These are phyloP conservation scores for Centrapalus pauciflorus DNA, from an alignment of 129 eudicot species.

Conservation along the genomic window DNA sequence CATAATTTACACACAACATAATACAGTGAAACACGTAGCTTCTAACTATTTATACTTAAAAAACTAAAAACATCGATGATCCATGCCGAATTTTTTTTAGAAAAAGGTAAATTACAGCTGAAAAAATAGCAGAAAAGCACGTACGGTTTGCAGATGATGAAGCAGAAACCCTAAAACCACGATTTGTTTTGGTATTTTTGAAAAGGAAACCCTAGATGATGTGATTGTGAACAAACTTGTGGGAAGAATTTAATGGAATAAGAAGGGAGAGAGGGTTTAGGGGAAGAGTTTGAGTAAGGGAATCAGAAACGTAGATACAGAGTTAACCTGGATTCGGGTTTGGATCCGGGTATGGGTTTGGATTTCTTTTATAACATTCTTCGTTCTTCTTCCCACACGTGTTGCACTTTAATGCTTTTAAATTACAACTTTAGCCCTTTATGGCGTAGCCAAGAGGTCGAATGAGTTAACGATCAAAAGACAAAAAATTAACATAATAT, in stretches of 20 bases:
- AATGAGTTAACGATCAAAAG: too few species aligned
- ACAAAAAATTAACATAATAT: too few species aligned
- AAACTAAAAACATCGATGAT: conserved; percentile 11
- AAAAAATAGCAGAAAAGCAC: not conserved
- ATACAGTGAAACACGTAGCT: too few species aligned
- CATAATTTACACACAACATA: too few species aligned
- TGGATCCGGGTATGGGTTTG: too few species aligned
- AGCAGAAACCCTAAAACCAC: not conserved
- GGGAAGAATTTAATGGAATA: conserved; percentile 11
- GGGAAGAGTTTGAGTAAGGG: conserved; percentile 35
- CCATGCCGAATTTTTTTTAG: not conserved
- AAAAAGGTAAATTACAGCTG: not conserved
- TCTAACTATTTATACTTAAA: too few species aligned
- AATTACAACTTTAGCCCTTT: too few species aligned
- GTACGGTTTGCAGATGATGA: conserved; percentile 14
- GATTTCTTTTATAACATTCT: too few species aligned
- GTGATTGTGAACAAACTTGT: not conserved
- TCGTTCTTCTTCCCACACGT: too few species aligned
- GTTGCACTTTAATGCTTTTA: too few species aligned
- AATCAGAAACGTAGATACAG: conserved; percentile 45
- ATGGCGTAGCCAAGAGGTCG: too few species aligned
- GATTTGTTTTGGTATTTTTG: not conserved
- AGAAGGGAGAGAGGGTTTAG: conserved; percentile 28
- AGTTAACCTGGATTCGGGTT: conserved; percentile 29
- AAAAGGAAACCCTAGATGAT: conserved; percentile 21